Conservation (phyloP, 306 rosid genomes). For the Dalbergia oliveri region DNA sequence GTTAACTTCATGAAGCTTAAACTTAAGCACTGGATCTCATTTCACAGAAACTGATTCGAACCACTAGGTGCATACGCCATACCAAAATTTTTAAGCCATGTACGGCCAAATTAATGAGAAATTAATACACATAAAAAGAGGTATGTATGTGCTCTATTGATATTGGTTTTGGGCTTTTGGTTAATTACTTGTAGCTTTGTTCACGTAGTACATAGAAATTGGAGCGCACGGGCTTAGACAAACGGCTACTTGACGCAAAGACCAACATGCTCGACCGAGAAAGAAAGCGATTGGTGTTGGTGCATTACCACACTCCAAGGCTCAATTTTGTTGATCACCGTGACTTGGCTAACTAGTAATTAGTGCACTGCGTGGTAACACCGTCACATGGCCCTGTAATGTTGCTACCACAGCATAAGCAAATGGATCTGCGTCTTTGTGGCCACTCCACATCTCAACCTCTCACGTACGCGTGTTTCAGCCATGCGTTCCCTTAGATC, state of each 20-base stretch:
- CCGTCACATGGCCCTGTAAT: constrained; percentile 60
- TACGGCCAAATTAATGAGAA: background rate
- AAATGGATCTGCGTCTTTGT: background rate
- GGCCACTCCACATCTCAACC: constrained; percentile 2
- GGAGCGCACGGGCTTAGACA: background rate
- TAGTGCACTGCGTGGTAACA: constrained; percentile 5
- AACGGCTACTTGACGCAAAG: constrained; percentile 46
- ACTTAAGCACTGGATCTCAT: background rate
- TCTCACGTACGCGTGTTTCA: constrained; percentile 56
- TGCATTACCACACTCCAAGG: constrained; percentile 44
- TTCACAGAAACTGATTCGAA: background rate
- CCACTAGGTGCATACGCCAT: background rate
- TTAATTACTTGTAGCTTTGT: constrained; percentile 5
- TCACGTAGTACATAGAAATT: constrained; percentile 7
- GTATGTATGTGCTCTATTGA: too few species aligned
- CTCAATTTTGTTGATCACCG: background rate
- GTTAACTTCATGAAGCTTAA: background rate
- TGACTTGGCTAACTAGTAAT: constrained; percentile 13
- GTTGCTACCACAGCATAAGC: constrained; percentile 35
- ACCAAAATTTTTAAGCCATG: background rate
- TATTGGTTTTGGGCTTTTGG: background rate
- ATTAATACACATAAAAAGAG: too few species aligned
- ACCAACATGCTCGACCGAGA: constrained; percentile 65
- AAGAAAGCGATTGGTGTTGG: constrained; percentile 59
- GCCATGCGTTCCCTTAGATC: constrained; percentile 19